These are phyloP conservation scores for Neofusicoccum cordaticola DNA, from an alignment of 2,329 filamentous ascomycete genomes.

Conservation along the genomic window DNA sequence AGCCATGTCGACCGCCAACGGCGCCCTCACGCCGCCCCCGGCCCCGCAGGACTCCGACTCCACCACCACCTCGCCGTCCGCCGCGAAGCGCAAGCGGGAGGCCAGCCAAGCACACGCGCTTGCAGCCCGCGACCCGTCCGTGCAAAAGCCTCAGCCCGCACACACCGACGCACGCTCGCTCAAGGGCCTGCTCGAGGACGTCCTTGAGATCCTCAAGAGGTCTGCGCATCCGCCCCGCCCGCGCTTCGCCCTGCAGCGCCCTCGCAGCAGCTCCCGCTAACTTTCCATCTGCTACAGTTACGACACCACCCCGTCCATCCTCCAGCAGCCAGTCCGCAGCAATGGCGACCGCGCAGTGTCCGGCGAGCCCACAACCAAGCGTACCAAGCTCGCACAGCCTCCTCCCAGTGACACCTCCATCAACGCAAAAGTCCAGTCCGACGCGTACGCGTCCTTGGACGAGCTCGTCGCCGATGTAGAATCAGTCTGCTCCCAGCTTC, in stretches of 20 bases:
- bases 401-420: conserved; percentile 32
- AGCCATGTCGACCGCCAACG: conserved; percentile 35
- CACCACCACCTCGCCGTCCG: conserved; percentile 28
- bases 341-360: conserved; percentile 30
- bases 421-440: conserved; percentile 34
- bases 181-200: conserved; percentile 37
- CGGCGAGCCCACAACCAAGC: conserved; percentile 45
- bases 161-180: conserved; percentile 22
- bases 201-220: conserved; percentile 42
- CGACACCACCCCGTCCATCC: conserved; percentile 47
- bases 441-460: conserved; percentile 41
- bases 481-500: conserved; percentile 38
- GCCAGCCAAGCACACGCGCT: conserved; percentile 28
- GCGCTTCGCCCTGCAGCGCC: neutral
- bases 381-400: conserved; percentile 40
- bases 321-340: conserved; percentile 37
- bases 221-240: conserved; percentile 20
- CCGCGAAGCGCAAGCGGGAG: conserved; percentile 47
- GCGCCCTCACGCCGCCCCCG: conserved; percentile 33
- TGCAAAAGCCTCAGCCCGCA: conserved; percentile 21
- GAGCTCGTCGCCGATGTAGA: conserved; percentile 44
- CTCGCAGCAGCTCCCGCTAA: conserved; percentile 11
- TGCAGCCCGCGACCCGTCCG: conserved; percentile 28
- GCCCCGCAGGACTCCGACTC: conserved; percentile 23
- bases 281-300: conserved; percentile 27